Base-by-base conservation (phyloP, 176 grass and related monocot species). In the Paspalum notatum region DNA sequence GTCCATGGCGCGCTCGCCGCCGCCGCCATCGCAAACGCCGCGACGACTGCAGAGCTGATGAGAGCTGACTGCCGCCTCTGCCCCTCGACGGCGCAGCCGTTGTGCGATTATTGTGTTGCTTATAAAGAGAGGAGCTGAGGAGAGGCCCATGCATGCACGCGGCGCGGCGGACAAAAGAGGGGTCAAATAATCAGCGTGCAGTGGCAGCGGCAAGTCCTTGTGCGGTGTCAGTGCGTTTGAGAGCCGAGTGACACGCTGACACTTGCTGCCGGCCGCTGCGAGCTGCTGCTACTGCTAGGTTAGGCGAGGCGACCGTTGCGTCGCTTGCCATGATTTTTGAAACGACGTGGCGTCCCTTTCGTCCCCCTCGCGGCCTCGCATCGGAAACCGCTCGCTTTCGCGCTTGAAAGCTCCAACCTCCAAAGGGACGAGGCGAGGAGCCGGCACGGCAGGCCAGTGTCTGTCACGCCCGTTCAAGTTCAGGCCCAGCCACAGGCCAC, bases 161-260 rank as follows among this genome's bases (percentile, higher is more conserved):
- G n/a, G n/a, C 43, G 81, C 75, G 75, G 62, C 62, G 76, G 87
- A 80, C 87, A 89, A 89, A 80, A 80, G 39, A 89, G 26, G 46
- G 62, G 62, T 80, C 76, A 84, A 83, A 38, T 38, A 38, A 70
- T 2, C 24, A 14, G 27, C 58, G 3, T 32, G 27, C 58, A 61
- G 58, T 22, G 55, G 63, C 82, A 61, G 58, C 58, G 55, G 63
- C 82, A 25, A 40, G 20, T 6, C 62, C 76, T 61, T 59, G 27
- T 58, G 37, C 12, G 45, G 71, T 37, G 54, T 50, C 63, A 79
- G 62, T 42, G 62, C 42, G 76, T 25, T 58, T 27, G 26, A 43
- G 74, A 84, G 63, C 27, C 32, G 32, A 32, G 76, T 42, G 85
- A 70, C 78, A 14, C 45, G 52, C 60, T 41, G 85, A 69, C 78